phyloP scores from a whole-genome alignment of 2,329 filamentous ascomycete genomes.

The Pestalotiopsis sp. region DNA sequence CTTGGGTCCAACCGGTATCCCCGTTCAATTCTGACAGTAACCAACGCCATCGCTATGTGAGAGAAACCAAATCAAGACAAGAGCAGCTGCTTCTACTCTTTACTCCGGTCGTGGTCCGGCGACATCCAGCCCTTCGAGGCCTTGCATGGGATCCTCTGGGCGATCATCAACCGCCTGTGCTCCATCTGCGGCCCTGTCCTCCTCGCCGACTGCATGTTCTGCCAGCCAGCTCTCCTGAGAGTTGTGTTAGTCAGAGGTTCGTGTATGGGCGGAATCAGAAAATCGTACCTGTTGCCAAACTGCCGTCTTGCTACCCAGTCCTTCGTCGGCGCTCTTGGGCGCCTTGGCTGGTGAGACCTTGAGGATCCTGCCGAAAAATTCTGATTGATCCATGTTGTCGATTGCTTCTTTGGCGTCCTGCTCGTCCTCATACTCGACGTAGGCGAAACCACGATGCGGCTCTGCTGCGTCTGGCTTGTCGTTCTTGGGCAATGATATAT shows the following conservation, averaged over 20 bases:
- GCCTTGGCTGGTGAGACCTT: conserved; percentile 92
- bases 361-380: conserved; percentile 89
- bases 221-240: conserved; percentile 88
- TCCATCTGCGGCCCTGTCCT: conserved; percentile 66
- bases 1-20: background rate
- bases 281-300: conserved; percentile 92
- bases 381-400: conserved; percentile 98
- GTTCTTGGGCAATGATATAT: conserved; percentile 87
- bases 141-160: conserved; percentile 90
- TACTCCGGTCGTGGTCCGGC: conserved; percentile 84
- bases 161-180: conserved; percentile 53
- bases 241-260: conserved; percentile 23
- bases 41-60: conserved; percentile 36
- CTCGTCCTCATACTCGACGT: conserved; percentile 88
- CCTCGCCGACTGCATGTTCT: conserved; percentile 82
- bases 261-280: background rate
- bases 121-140: conserved; percentile 88
- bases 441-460: conserved; percentile 83
- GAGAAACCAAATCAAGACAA: conserved; percentile 19
- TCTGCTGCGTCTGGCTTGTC: conserved; percentile 79
- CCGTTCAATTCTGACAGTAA: conserved; percentile 17
- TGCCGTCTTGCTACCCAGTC: conserved; percentile 88
- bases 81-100: conserved; percentile 26
- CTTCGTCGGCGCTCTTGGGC: conserved; percentile 85
- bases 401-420: conserved; percentile 92